Evolutionary conservation across 352 stramenopile genomes (phyloP).

Genomic region (Blastocystis sp.): DNA sequence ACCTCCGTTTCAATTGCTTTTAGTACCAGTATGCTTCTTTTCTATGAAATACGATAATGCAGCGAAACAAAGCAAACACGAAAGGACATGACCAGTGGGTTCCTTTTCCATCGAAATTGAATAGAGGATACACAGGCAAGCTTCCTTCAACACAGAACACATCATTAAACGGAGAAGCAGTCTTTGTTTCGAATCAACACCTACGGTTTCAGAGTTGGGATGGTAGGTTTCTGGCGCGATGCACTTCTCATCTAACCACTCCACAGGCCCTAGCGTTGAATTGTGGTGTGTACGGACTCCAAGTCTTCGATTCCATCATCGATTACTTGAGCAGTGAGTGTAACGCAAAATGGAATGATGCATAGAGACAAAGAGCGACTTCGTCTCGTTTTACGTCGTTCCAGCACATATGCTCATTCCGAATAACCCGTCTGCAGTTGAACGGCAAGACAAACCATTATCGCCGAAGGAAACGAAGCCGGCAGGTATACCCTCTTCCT

Average conservation of each 20-base stretch:
- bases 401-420: conserved; percentile 1
- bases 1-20: not conserved
- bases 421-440: too few species aligned
- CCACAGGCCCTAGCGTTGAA: not conserved
- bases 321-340: conserved; percentile 7
- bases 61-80: not conserved
- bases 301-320: conserved; percentile 26
- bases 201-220: not conserved
- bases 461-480: too few species aligned
- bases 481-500: too few species aligned
- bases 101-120: not conserved
- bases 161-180: too few species aligned
- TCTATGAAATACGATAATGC: not conserved
- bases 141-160: too few species aligned
- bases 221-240: not conserved
- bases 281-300: conserved; percentile 10
- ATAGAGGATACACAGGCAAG: not conserved
- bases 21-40: not conserved
- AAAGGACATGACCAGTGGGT: not conserved
- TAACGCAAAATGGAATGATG: not conserved
- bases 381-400: conserved; percentile 59
- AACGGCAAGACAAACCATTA: too few species aligned
- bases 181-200: too few species aligned
- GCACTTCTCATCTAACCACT: not conserved
- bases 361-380: conserved; percentile 6